Evolutionary conservation across 768 basidiomycete genomes (phyloP).

Genomic region (Tricholomella constricta): DNA sequence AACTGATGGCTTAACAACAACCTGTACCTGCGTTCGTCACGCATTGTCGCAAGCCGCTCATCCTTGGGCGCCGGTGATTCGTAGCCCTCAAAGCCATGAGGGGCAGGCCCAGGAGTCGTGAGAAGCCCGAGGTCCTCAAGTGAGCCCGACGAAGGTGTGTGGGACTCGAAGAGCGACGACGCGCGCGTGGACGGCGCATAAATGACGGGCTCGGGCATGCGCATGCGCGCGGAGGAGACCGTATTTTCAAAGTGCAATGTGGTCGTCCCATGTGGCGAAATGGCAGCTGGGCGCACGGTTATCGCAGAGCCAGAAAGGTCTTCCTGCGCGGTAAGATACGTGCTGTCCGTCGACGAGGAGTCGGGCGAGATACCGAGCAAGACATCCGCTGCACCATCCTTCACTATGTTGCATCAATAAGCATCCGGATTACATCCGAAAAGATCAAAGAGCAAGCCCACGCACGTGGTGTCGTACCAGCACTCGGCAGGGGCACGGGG

Average conservation of each 20-base stretch:
- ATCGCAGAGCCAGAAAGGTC: neutral
- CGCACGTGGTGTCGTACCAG: conserved; percentile 23
- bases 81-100: conserved; percentile 30
- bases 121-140: conserved; percentile 15
- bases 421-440: neutral
- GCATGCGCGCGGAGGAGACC: conserved; percentile 30
- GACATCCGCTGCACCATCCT: neutral
- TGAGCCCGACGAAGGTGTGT: conserved; percentile 27
- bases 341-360: conserved; percentile 11
- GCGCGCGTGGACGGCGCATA: conserved; percentile 31
- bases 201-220: conserved; percentile 40
- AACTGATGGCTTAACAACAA: conserved; percentile 67
- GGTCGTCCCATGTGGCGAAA: conserved; percentile 2
- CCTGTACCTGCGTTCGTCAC: conserved; percentile 70
- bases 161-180: conserved; percentile 32
- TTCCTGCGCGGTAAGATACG: conserved; percentile 27
- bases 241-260: conserved; percentile 34
- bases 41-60: conserved; percentile 39
- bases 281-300: neutral
- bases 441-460: conserved; percentile 6
- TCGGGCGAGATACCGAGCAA: conserved; percentile 11
- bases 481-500: conserved; percentile 30
- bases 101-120: neutral
- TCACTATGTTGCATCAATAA: neutral
- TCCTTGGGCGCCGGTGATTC: conserved; percentile 41